phyloP scores from a whole-genome alignment of 768 basidiomycete species.

The Suillus discolor region DNA sequence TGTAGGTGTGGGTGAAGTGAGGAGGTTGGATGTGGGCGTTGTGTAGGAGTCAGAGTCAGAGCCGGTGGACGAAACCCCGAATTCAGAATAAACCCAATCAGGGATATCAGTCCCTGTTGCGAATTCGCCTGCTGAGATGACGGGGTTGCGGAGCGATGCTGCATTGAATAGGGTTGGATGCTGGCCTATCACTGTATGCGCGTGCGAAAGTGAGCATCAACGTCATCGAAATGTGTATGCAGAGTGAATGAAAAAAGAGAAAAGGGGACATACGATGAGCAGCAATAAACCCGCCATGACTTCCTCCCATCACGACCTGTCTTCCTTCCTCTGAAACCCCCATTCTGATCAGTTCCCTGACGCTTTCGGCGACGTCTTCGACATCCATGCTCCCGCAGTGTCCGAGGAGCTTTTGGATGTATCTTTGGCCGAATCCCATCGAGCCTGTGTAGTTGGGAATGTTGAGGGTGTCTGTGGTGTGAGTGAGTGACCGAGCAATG shows the following conservation, averaged over 20 bases:
- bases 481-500: background rate
- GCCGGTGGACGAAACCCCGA: constrained; percentile 32
- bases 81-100: constrained; percentile 61
- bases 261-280: constrained; percentile 42
- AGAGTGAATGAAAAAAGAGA: background rate
- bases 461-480: constrained; percentile 53
- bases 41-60: background rate
- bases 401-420: constrained; percentile 56
- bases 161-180: constrained; percentile 65
- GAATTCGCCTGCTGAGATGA: constrained; percentile 61
- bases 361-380: constrained; percentile 59
- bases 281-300: constrained; percentile 69
- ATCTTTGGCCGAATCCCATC: constrained; percentile 62
- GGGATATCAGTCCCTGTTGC: constrained; percentile 59
- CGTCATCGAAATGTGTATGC: background rate
- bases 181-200: constrained; percentile 56
- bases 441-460: constrained; percentile 71
- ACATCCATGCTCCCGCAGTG: constrained; percentile 68
- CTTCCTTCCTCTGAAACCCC: constrained; percentile 54
- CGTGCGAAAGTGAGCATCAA: background rate
- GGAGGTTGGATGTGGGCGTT: background rate
- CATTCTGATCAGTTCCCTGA: constrained; percentile 48
- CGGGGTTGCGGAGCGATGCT: constrained; percentile 68
- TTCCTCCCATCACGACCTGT: constrained; percentile 63
- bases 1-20: background rate